Conservation (phyloP, 495 filamentous ascomycete species). For the Talaromyces wortmannii region DNA sequence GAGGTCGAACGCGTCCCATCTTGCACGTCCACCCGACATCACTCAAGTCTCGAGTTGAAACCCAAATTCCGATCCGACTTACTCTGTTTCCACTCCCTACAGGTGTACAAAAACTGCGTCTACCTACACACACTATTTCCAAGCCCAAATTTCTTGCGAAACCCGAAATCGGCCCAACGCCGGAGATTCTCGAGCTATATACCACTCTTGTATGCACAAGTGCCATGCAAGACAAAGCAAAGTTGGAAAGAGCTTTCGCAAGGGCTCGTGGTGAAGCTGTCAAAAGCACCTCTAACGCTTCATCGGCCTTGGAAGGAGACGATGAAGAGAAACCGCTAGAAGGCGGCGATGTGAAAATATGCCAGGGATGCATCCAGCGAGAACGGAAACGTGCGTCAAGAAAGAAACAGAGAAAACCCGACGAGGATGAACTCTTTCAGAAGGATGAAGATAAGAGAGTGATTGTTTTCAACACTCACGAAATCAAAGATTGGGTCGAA, state of each 20-base stretch:
- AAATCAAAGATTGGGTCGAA: slow-evolving; percentile 78
- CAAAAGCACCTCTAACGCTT: slow-evolving; percentile 19
- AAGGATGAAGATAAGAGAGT: slow-evolving; percentile 71
- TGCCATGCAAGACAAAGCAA: slow-evolving; percentile 73
- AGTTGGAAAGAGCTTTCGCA: slow-evolving; percentile 55
- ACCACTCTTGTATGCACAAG: slow-evolving; percentile 83
- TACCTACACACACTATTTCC: slow-evolving; percentile 82
- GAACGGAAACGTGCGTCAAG: slow-evolving; percentile 82
- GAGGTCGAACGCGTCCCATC: slow-evolving; percentile 23
- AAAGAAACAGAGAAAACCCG: slow-evolving; percentile 82
- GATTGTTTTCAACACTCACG: slow-evolving; percentile 90
- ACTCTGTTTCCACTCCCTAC: slow-evolving; percentile 64
- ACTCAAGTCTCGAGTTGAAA: slow-evolving; percentile 87
- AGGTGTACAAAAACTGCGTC: slow-evolving; percentile 70
- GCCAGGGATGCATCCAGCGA: slow-evolving; percentile 70
- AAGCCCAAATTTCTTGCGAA: slow-evolving; percentile 82
- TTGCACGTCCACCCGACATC: slow-evolving; percentile 59
- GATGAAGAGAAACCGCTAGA: slow-evolving; percentile 68
- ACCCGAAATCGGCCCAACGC: slow-evolving; percentile 46
- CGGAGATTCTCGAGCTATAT: slow-evolving; percentile 74
- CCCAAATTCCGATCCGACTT: slow-evolving; percentile 79
- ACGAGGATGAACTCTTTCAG: slow-evolving; percentile 76
- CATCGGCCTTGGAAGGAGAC: slow-evolving; percentile 24
- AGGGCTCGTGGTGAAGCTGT: slow-evolving; percentile 48
- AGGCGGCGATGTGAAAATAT: slow-evolving; percentile 82